Evolutionary conservation across 768 basidiomycete species (phyloP).

Genomic region (Pulveroboletus sp.): DNA sequence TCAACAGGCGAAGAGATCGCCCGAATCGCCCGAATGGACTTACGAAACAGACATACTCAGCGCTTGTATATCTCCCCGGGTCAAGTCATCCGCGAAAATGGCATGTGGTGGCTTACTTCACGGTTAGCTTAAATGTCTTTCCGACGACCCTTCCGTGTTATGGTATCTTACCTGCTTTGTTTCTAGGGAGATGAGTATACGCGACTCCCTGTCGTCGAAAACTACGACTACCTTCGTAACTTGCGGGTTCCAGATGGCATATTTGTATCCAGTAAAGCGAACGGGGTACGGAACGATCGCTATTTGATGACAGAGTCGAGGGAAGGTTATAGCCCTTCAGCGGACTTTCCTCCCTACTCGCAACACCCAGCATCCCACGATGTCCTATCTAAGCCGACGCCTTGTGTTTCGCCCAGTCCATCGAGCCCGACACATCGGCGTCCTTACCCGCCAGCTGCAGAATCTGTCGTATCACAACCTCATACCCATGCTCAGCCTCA

Average conservation of each 20-base stretch:
- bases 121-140: constrained; percentile 41
- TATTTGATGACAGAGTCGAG: constrained; percentile 15
- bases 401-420: constrained; percentile 16
- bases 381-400: constrained; percentile 3
- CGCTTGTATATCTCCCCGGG: constrained; percentile 65
- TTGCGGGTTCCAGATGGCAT: constrained; percentile 67
- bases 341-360: constrained; percentile 12
- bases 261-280: constrained; percentile 68
- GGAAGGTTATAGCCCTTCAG: constrained; percentile 9
- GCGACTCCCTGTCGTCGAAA: constrained; percentile 68
- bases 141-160: not conserved
- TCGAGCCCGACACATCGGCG: constrained; percentile 9
- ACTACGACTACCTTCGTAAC: constrained; percentile 68
- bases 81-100: constrained; percentile 63
- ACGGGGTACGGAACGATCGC: constrained; percentile 29
- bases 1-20: constrained; percentile 69
- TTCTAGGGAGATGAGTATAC: constrained; percentile 66
- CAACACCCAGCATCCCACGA: constrained; percentile 14
- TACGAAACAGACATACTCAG: constrained; percentile 84
- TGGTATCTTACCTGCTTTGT: constrained; percentile 6
- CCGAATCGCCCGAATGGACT: constrained; percentile 79
- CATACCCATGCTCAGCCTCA: constrained; percentile 1
- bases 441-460: constrained; percentile 3
- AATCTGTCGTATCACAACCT: constrained; percentile 3
- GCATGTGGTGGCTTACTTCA: constrained; percentile 84